A percentile compares a stretch with the other conserved stretches of the same genome.
phyloP scores from a whole-genome alignment of 441 rosid species.

The Jatropha podagrica region DNA sequence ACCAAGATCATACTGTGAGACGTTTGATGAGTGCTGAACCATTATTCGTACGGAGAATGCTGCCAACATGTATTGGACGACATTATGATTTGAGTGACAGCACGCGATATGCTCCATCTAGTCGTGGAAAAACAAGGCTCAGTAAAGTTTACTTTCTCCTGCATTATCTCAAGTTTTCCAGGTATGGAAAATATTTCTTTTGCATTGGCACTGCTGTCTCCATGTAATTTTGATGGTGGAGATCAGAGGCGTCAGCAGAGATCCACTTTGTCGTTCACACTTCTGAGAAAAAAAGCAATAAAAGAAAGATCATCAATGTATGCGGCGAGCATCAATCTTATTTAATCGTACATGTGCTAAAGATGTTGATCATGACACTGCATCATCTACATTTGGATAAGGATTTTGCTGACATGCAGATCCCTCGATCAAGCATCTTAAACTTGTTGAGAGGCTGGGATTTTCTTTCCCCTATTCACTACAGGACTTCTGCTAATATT shows the following conservation, averaged over 20 bases:
- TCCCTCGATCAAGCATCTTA: constrained; percentile 31
- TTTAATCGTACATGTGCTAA: constrained; percentile 29
- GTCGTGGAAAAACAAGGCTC: constrained; percentile 33
- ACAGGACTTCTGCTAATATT: constrained; percentile 6
- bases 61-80: constrained; percentile 34
- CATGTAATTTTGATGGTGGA: constrained; percentile 36
- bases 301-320: constrained; percentile 21
- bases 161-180: constrained; percentile 40
- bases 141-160: constrained; percentile 34
- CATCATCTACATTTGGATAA: constrained; percentile 27
- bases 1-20: neutral
- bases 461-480: constrained; percentile 24
- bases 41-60: constrained; percentile 36
- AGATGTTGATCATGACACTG: constrained; percentile 36
- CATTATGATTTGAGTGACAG: constrained; percentile 40
- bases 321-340: constrained; percentile 49
- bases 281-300: neutral
- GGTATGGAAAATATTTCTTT: constrained; percentile 31
- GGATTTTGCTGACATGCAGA: constrained; percentile 32
- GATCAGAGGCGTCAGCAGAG: constrained; percentile 28
- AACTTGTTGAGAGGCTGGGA: constrained; percentile 39
- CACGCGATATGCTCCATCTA: constrained; percentile 42
- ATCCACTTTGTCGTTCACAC: constrained; percentile 31
- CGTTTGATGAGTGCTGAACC: constrained; percentile 34
- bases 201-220: constrained; percentile 33